Evolutionary conservation across 257 asterid species (phyloP), one percentile per base, ranked within the genome.

Genomic region (Gentiana macrophylla): DNA sequence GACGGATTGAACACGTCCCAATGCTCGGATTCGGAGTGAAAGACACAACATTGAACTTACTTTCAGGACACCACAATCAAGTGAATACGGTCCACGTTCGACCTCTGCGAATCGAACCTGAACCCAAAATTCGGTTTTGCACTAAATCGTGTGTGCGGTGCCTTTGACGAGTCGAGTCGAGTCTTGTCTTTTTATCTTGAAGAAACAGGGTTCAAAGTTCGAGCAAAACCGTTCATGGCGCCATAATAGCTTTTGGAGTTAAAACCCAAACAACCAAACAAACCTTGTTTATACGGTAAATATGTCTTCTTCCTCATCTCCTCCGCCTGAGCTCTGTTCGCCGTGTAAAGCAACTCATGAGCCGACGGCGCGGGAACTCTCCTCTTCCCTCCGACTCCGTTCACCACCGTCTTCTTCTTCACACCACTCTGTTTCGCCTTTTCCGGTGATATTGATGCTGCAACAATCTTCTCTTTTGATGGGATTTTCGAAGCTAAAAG

Each of bases 241-340:
- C 97, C 94, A 55, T 92, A 92, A 55, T 92, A 92, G 43, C 95
- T 81, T 72, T 88, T 92, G 6, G 99, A 88, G 53, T 91, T 85
- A 69, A 92, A 89, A 1, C 97, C 99, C 51, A 92, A 71, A 76
- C 97, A 92, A 4, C 97, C 99, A 10, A 92, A 74, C 55, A 92
- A 63, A 3, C 99, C 97, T 62, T 83, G 95, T 61, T 89, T 50
- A 64, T 92, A 92, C 2, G 99, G 99, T 67, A 92, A 75, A 65
- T 78, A 92, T 37, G 99, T 92, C 86, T 86, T 88, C 68, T 72
- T 92, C 94, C 86, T 88, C 95, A 92, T 74, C 80, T 92, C 99
- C 76, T 88, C 99, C 46, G 99, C 89, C 57, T 92, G 95, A 51
- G 95, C 97, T 66, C 97, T 70, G 61, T 85, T 80, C 1, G 91